Percentiles rank a stretch among this genome's conserved stretches.
These are phyloP conservation scores for Quercus suber DNA, from an alignment of 306 rosid species.

Conservation along the genomic window DNA sequence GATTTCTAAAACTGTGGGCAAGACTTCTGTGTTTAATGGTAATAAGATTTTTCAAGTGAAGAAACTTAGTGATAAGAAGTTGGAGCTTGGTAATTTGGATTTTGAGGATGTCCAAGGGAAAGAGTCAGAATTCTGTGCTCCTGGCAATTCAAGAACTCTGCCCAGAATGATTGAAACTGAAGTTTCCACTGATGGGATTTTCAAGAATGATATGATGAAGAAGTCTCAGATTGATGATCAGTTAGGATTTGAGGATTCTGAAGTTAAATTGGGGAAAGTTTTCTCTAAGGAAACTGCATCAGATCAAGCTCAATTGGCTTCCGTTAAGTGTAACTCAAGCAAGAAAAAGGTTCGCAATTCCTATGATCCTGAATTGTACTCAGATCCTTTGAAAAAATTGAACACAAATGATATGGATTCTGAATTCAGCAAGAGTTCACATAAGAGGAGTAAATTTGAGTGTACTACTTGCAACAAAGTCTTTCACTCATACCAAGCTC, in stretches of 20 bases:
- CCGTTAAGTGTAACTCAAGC: constrained; percentile 36
- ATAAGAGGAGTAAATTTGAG: constrained; percentile 62
- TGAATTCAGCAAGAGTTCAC: constrained; percentile 37
- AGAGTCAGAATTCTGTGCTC: constrained; percentile 20
- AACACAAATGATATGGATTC: constrained; percentile 23
- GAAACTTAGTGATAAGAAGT: constrained; percentile 29
- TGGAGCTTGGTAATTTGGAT: constrained; percentile 25
- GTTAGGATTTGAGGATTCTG: constrained; percentile 34
- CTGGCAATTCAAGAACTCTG: constrained; percentile 16
- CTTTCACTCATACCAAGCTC: constrained; percentile 85
- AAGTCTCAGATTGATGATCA: constrained; percentile 25
- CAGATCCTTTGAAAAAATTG: constrained; percentile 23
- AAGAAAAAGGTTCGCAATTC: constrained; percentile 35
- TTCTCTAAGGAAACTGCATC: constrained; percentile 36
- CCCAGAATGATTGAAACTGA: constrained; percentile 16
- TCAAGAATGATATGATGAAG: constrained; percentile 22
- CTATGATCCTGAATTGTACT: constrained; percentile 25
- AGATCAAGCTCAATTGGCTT: constrained; percentile 26
- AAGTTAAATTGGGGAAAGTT: constrained; percentile 26
- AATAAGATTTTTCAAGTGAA: constrained; percentile 13
- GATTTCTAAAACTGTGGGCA: constrained; percentile 26
- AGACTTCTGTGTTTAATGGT: neutral
- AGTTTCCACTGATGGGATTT: constrained; percentile 29
- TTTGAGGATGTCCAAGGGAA: constrained; percentile 29
- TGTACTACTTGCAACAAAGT: constrained; percentile 73